phyloP scores from a whole-genome alignment of 352 stramenopile genomes.

The Globisporangium paroecandrum region DNA sequence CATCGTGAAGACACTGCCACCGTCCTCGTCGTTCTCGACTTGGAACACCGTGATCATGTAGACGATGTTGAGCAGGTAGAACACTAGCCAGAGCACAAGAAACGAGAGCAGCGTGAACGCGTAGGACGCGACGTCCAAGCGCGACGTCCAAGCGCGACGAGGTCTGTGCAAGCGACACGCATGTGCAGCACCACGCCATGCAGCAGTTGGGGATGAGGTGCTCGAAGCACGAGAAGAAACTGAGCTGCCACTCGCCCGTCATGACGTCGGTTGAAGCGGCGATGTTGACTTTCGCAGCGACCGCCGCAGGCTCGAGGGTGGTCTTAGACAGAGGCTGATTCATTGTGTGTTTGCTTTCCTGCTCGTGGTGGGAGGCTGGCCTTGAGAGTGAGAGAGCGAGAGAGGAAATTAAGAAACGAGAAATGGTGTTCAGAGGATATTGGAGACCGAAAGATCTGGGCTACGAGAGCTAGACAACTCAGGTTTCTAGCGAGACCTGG shows the following conservation, averaged over 20 bases:
- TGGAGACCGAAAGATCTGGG: too few relatives aligned
- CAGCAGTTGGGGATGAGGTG: constrained; percentile 30
- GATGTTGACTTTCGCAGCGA: background rate
- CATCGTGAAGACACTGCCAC: background rate
- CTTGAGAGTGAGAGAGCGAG: background rate
- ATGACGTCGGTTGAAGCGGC: constrained; percentile 8
- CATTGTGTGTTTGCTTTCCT: background rate
- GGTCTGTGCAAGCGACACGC: constrained; percentile 28
- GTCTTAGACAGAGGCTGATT: background rate
- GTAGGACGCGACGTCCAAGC: constrained; percentile 19
- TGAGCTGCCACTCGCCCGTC: constrained; percentile 23
- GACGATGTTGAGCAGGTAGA: background rate
- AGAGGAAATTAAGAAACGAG: background rate
- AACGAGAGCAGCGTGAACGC: constrained; percentile 18
- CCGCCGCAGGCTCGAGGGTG: background rate
- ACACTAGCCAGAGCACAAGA: constrained; percentile 6
- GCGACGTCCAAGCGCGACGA: too few relatives aligned
- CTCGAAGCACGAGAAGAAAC: constrained; percentile 29
- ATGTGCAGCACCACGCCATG: constrained; percentile 27
- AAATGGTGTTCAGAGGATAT: background rate
- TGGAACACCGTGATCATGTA: constrained; percentile 5
- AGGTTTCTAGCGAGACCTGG: too few relatives aligned
- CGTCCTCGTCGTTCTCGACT: background rate
- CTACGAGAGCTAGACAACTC: too few relatives aligned
- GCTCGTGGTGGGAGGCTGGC: background rate